phyloP scores from a whole-genome alignment of 1,284 basidiomycete species.

The Malassezia sympodialis region DNA sequence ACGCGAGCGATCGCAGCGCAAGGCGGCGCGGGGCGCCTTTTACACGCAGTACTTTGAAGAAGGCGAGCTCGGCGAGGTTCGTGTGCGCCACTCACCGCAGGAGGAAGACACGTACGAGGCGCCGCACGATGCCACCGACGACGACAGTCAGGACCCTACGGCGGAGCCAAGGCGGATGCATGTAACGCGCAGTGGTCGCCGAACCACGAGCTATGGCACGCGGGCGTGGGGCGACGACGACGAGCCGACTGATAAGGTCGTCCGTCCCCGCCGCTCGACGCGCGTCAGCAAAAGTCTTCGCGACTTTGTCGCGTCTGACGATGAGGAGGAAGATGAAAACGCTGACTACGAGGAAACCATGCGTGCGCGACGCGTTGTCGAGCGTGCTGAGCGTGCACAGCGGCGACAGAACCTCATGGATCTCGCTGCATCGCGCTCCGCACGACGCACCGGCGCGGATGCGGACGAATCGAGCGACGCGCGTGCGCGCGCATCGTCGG shows the following conservation, averaged over 20 bases:
- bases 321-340: slow-evolving; percentile 32
- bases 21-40: slow-evolving; percentile 7
- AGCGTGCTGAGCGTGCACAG: slow-evolving; percentile 9
- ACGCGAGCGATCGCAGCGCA: slow-evolving; percentile 8
- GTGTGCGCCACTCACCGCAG: slow-evolving; percentile 6
- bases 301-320: slow-evolving; percentile 35
- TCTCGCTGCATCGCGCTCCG: slow-evolving; percentile 19
- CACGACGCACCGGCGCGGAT: slow-evolving; percentile 6
- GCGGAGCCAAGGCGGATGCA: slow-evolving; percentile 3
- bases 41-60: slow-evolving; percentile 17
- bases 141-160: slow-evolving; percentile 3
- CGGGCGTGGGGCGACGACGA: slow-evolving; percentile 20
- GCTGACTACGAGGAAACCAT: slow-evolving; percentile 21
- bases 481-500: slow-evolving; percentile 7
- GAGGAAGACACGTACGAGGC: slow-evolving; percentile 21
- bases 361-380: slow-evolving; percentile 7
- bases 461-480: neutral
- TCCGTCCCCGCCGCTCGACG: slow-evolving; percentile 12
- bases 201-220: slow-evolving; percentile 21
- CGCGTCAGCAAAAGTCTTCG: slow-evolving; percentile 20
- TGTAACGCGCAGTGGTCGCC: slow-evolving; percentile 24
- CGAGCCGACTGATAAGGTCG: slow-evolving; percentile 8
- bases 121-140: slow-evolving; percentile 15
- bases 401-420: slow-evolving; percentile 17
- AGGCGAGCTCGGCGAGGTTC: slow-evolving; percentile 13